Conservation (phyloP, 2,329 filamentous ascomycete species). For the Colletotrichum limetticola region DNA sequence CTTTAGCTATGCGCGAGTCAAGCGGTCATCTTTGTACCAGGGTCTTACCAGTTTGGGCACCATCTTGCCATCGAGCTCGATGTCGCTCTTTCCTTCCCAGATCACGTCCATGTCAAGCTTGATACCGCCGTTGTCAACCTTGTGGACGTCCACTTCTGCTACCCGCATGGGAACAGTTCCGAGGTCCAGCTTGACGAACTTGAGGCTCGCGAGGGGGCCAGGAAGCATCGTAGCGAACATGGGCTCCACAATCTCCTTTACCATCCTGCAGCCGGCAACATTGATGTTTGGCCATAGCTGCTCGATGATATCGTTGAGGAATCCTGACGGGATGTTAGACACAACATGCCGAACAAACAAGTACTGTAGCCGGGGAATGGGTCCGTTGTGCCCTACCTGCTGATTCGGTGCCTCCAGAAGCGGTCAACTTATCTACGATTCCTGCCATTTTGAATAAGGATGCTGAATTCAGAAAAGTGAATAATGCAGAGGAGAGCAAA, state of each 20-base stretch:
- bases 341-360: background rate
- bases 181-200: constrained; percentile 58
- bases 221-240: constrained; percentile 59
- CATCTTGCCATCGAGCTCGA: constrained; percentile 56
- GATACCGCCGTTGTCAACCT: constrained; percentile 54
- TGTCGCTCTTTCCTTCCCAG: constrained; percentile 58
- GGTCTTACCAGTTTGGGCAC: constrained; percentile 51
- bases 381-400: constrained; percentile 40
- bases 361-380: background rate
- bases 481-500: background rate
- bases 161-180: constrained; percentile 53
- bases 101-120: constrained; percentile 59
- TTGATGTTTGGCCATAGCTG: constrained; percentile 62
- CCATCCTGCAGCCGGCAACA: constrained; percentile 53
- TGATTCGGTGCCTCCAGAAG: constrained; percentile 52
- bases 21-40: background rate
- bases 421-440: constrained; percentile 51
- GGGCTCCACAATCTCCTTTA: constrained; percentile 59
- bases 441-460: constrained; percentile 41
- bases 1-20: constrained; percentile 22
- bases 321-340: constrained; percentile 42
- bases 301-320: constrained; percentile 59
- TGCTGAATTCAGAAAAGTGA: too few species aligned
- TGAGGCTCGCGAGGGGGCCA: constrained; percentile 52
- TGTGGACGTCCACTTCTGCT: constrained; percentile 55